Conservation (phyloP, 768 basidiomycete genomes). For the Cystobasidium tubakii region DNA sequence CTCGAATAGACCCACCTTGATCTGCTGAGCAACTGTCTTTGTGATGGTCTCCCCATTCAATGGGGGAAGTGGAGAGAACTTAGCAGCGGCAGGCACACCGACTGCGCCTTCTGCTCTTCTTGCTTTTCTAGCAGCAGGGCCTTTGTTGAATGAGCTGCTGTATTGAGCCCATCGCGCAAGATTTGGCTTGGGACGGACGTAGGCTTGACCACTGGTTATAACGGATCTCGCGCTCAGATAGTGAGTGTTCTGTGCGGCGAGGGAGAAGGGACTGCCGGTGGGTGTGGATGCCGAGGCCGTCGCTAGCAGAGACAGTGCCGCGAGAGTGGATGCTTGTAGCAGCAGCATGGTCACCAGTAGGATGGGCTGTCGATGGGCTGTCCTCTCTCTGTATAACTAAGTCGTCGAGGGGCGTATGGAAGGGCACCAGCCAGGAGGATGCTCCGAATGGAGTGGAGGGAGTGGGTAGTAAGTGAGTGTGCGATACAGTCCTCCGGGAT, state of each 20-base stretch:
- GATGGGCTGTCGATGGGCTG: too few relatives aligned
- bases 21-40: constrained; percentile 19
- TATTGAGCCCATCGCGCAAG: constrained; percentile 3
- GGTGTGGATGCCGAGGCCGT: too few relatives aligned
- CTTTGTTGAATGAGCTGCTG: neutral
- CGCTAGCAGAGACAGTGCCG: too few relatives aligned
- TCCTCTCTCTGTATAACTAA: too few relatives aligned
- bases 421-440: too few relatives aligned
- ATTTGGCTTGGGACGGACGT: neutral
- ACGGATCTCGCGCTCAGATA: neutral
- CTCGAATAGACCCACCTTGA: constrained; percentile 27
- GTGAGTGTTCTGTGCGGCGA: neutral
- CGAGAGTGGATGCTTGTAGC: too few relatives aligned
- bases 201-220: neutral
- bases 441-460: too few relatives aligned
- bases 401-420: too few relatives aligned
- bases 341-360: too few relatives aligned
- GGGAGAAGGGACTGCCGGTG: neutral
- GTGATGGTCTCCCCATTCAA: constrained; percentile 24
- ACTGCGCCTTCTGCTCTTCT: constrained; percentile 1
- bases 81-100: neutral
- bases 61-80: neutral
- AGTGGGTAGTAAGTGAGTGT: too few relatives aligned
- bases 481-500: too few relatives aligned
- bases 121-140: neutral